Conservation (phyloP, 225 moss, liverwort and hornwort species). For the Antitrichia curtipendula region DNA sequence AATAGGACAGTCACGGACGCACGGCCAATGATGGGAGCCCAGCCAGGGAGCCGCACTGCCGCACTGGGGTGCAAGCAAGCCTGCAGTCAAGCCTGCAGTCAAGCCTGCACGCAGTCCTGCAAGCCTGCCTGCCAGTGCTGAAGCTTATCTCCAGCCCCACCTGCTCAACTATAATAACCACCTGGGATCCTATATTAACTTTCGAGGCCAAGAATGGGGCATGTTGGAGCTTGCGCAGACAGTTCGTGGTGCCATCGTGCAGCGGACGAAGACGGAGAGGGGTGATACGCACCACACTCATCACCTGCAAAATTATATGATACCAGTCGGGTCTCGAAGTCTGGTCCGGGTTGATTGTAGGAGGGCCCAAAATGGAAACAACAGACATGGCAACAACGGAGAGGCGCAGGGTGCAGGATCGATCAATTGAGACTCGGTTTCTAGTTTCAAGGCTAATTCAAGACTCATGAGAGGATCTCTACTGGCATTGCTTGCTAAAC, state of each 20-base stretch:
- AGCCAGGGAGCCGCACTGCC: too few relatives aligned
- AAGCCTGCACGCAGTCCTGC: too few relatives aligned
- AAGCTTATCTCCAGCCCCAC: not conserved
- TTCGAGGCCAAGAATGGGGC: not conserved
- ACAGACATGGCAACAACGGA: not conserved
- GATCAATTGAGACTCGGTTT: too few relatives aligned
- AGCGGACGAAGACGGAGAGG: not conserved
- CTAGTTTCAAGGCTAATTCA: not conserved
- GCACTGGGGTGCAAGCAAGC: too few relatives aligned
- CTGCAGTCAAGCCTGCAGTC: too few relatives aligned
- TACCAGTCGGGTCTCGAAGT: too few relatives aligned
- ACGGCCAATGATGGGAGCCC: too few relatives aligned
- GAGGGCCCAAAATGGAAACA: too few relatives aligned
- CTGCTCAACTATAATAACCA: not conserved
- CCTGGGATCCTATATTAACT: not conserved
- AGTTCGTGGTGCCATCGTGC: not conserved
- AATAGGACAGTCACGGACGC: too few relatives aligned
- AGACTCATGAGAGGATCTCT: not conserved
- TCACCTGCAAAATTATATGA: too few relatives aligned
- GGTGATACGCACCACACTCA: too few relatives aligned
- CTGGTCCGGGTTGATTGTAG: not conserved
- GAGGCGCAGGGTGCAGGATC: not conserved
- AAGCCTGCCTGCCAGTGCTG: too few relatives aligned
- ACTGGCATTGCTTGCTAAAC: not conserved
- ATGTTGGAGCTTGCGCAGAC: not conserved